Base-by-base conservation (phyloP, 768 basidiomycete species). In the Leccinum variicolor region DNA sequence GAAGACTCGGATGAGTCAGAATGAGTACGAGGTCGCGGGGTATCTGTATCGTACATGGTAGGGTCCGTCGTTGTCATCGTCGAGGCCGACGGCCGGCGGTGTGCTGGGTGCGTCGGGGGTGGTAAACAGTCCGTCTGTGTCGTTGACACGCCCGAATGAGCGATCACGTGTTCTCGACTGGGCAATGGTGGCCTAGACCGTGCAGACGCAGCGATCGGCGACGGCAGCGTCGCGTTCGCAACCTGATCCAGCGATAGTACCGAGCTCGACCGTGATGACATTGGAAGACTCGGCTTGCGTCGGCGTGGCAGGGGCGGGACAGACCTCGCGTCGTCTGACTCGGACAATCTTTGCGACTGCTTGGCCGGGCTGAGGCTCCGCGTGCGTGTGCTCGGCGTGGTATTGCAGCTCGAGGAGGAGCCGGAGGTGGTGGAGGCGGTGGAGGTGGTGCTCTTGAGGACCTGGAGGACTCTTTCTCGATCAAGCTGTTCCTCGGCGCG, bases 401-500 rank as follows among this genome's bases (percentile, higher is more conserved):
- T 43, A 10, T 19, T 43, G 19, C 41, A 10, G 10, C 41, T 43
- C 10, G 41, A 43, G n/a, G 41, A 19, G n/a, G 41, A 43, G 41
- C 41, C 41, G 19, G 7, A 59, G 31, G 54, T 39, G 13, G 11
- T 41, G 13, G 69, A 71, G 1, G 64, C 58, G 17, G 63, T 45
- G 17, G 72, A 72, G 6, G 17, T 3, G 4, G 84, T 84, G 62
- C 85, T 86, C 71, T 86, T 87, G 31, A 92, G 76, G 11, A 92
- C 84, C 68, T 85, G 82, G 58, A 90, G 74, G 19, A 90, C 81
- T 10, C 89, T 77, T 66, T 87, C 86, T 61, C 83, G 81, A 68
- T 89, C 87, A 17, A 89, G 75, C 60, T 81, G 78, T 43, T 82
- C 83, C 64, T 90, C 86, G 0, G 82, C 84, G 50, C 82, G 81